Evolutionary conservation across 768 basidiomycete species (phyloP), one percentile per base, ranked within the genome.

Genomic region (Boletales sp.): DNA sequence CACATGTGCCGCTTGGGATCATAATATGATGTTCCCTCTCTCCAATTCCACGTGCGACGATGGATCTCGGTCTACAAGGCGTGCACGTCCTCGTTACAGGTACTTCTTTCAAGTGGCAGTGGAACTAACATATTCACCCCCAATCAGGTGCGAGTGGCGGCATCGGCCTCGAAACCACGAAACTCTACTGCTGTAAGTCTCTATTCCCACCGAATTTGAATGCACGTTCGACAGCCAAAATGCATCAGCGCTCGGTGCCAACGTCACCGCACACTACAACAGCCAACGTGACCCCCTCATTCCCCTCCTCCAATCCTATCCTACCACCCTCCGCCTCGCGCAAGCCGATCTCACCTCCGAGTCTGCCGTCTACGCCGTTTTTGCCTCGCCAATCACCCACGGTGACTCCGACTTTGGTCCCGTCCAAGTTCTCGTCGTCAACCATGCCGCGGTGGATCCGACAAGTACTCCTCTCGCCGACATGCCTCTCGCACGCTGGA

Each of bases 241-340:
- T 9, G n/a, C 61, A 39, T 24, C 38, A 88, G 87, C 82, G 38
- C 83, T 84, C 55, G 86, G 84, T 8, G 84, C 87, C 1, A 76
- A 74, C 45, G 85, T 90, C 10, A 82, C 84, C 0, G 86, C 85
- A 0, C 84, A 88, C 60, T 90, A 83, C 64, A 82, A 85, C 63
- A 74, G 77, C 8, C 82, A 77, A 45, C 55, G 64, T 14, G 58
- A 60, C 1, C 62, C 78, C 0, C 64, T 86, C 19, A 64, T 72
- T 5, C 62, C 69, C 1, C 68, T 86, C 9, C 40, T 68, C 19
- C 60, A 61, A 30, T 61, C 68, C 43, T 77, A 73, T 51, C 69
- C 45, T 15, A 56, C 24, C 5, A 5, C 24, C 24, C 24, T 24
- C 24, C 24, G 24, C 24, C 24, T 24, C 24, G 24, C 78, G 13